Conservation (phyloP, 805 yeast species). For the Saccharomyces eubayanus region DNA sequence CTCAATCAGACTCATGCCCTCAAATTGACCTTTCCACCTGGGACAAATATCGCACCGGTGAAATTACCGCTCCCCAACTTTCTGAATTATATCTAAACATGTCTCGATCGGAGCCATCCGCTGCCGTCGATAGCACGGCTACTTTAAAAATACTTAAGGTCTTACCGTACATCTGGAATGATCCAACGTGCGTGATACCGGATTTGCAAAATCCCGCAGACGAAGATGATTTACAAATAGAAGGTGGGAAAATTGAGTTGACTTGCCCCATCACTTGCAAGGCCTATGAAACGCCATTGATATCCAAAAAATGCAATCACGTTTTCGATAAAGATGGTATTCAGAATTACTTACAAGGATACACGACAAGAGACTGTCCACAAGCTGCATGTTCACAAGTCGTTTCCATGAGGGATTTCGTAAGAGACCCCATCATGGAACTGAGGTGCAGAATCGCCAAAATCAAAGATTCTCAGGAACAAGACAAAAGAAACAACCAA, state of each 20-base stretch:
- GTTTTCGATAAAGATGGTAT: conserved; percentile 48
- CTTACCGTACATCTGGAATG: conserved; percentile 40
- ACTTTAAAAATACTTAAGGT: conserved; percentile 30
- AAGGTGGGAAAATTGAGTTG: conserved; percentile 63
- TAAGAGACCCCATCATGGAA: conserved; percentile 46
- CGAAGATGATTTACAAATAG: conserved; percentile 55
- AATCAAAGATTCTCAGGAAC: conserved; percentile 1
- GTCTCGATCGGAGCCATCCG: neutral
- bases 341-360: conserved; percentile 25
- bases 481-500: neutral
- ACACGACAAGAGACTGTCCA: conserved; percentile 42
- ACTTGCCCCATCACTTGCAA: conserved; percentile 58
- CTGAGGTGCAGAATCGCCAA: conserved; percentile 39
- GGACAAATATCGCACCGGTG: conserved; percentile 12
- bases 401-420: conserved; percentile 33
- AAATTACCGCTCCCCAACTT: conserved; percentile 13
- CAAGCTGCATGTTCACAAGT: conserved; percentile 43
- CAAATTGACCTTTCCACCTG: conserved; percentile 16
- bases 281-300: conserved; percentile 46
- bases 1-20: conserved; percentile 9
- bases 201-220: conserved; percentile 30
- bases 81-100: conserved; percentile 4
- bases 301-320: conserved; percentile 52
- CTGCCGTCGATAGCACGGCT: neutral
- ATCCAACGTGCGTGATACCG: conserved; percentile 60